Percentiles rank a stretch among this genome's conserved stretches.
Evolutionary conservation across 2,329 filamentous ascomycete species (phyloP).

Genomic region (Pochonia chlamydosporia): DNA sequence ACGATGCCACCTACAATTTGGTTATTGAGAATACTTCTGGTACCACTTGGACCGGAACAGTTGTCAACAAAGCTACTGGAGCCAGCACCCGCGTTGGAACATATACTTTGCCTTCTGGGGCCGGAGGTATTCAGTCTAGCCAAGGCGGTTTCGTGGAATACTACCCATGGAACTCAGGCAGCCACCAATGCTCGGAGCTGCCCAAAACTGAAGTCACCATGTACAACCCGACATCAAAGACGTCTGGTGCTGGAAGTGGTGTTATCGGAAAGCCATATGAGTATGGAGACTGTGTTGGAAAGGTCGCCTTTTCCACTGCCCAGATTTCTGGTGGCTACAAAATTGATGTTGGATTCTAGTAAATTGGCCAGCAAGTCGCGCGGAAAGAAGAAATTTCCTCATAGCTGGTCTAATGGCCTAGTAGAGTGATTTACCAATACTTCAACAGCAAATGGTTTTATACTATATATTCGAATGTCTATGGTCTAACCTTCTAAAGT

Average conservation of each 20-base stretch:
- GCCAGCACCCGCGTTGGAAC: conserved; percentile 11
- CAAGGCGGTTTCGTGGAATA: conserved; percentile 18
- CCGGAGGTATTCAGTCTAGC: conserved; percentile 10
- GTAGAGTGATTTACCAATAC: no score
- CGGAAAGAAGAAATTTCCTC: no score
- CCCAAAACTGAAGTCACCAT: conserved; percentile 13
- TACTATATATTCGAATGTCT: no score
- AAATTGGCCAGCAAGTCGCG: no score
- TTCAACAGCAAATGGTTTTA: no score
- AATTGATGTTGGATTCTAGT: conserved; percentile 10
- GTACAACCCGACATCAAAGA: conserved; percentile 10
- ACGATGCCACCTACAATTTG: conserved; percentile 13
- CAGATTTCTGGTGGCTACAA: conserved; percentile 3
- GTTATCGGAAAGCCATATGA: conserved; percentile 12
- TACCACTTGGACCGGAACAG: conserved; percentile 17
- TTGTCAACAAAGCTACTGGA: conserved; percentile 12
- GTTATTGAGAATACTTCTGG: conserved; percentile 10
- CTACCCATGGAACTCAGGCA: conserved; percentile 14
- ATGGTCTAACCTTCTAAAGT: no score
- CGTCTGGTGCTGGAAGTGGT: conserved; percentile 9
- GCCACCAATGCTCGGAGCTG: conserved; percentile 11
- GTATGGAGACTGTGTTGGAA: conserved; percentile 13
- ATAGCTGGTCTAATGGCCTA: no score
- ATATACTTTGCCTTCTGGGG: conserved; percentile 13
- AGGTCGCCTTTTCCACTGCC: conserved; percentile 6